Evolutionary conservation across 768 basidiomycete genomes (phyloP).

Genomic region (Leccinum broughii): DNA sequence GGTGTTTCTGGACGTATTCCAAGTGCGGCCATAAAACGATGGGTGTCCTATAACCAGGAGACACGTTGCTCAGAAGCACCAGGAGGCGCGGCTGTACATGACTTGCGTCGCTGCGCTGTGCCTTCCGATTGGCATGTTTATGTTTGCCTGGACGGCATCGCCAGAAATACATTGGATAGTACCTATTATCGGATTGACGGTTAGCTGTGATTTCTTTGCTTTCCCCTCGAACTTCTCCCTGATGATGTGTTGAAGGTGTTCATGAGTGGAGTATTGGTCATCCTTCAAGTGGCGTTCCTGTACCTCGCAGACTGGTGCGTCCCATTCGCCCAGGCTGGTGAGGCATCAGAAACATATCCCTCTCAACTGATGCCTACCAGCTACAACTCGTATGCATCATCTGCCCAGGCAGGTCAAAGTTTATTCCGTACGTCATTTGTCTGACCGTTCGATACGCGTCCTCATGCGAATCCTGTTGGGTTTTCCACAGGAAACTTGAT

Average conservation of each 20-base stretch:
- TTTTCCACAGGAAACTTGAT: conserved; percentile 36
- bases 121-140: conserved; percentile 60
- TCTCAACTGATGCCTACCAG: conserved; percentile 20
- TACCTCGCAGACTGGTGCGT: conserved; percentile 54
- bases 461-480: neutral
- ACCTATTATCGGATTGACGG: conserved; percentile 24
- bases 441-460: neutral
- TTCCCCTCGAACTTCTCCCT: conserved; percentile 1
- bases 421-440: conserved; percentile 39
- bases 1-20: neutral
- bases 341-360: neutral
- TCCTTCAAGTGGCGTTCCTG: conserved; percentile 46
- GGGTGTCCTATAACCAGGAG: conserved; percentile 23
- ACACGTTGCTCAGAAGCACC: neutral
- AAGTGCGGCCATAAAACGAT: conserved; percentile 11
- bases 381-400: conserved; percentile 50
- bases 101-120: conserved; percentile 42
- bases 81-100: too few species aligned
- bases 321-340: too few species aligned
- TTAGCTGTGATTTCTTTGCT: conserved; percentile 3
- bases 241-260: conserved; percentile 36
- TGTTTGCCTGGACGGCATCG: conserved; percentile 70
- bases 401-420: conserved; percentile 54
- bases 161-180: conserved; percentile 61
- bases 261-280: conserved; percentile 39